A percentile compares a stretch with the other conserved stretches of the same genome.
These are phyloP conservation scores for Venustampulla echinocandica DNA, from an alignment of 495 filamentous ascomycete genomes.

Conservation along the genomic window DNA sequence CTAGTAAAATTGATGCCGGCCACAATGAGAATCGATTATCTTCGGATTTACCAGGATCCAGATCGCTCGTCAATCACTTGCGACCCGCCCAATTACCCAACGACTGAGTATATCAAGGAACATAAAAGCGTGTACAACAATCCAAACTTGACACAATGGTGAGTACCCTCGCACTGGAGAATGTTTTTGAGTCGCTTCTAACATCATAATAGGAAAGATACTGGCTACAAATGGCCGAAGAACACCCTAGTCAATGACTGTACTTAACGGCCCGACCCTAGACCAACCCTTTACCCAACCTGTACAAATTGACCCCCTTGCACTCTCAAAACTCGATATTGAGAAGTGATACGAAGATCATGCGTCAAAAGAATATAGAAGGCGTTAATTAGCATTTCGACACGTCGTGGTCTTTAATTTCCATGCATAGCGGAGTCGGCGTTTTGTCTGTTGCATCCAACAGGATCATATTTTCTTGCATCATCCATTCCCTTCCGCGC, in stretches of 20 bases:
- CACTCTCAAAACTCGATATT: slow-evolving; percentile 7
- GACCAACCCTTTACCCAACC: not conserved
- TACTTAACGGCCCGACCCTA: slow-evolving; percentile 2
- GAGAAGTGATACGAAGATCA: slow-evolving; percentile 18
- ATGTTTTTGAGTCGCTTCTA: not conserved
- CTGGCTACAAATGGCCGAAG: slow-evolving; percentile 37
- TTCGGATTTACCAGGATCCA: slow-evolving; percentile 66
- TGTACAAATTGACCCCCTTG: slow-evolving; percentile 12
- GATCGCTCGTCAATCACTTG: slow-evolving; percentile 53
- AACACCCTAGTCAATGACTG: slow-evolving; percentile 43
- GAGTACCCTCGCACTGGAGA: slow-evolving; percentile 6
- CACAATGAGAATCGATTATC: slow-evolving; percentile 63
- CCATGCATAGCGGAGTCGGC: slow-evolving; percentile 19
- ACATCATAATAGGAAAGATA: slow-evolving; percentile 13
- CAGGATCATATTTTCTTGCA: not conserved
- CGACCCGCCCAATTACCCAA: slow-evolving; percentile 61
- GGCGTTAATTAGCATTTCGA: not conserved
- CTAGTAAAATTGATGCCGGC: slow-evolving; percentile 53
- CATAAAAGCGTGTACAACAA: slow-evolving; percentile 40
- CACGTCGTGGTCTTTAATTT: slow-evolving; percentile 12
- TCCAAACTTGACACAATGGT: slow-evolving; percentile 54
- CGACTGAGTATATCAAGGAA: slow-evolving; percentile 59
- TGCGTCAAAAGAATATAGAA: slow-evolving; percentile 20
- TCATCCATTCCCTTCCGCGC: too few relatives aligned
- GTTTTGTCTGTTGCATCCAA: slow-evolving; percentile 6